Percentiles rank a stretch among this genome's conserved stretches.
These are phyloP conservation scores for Chlorella sp. DNA, from an alignment of 139 green algal genomes.

Conservation along the genomic window DNA sequence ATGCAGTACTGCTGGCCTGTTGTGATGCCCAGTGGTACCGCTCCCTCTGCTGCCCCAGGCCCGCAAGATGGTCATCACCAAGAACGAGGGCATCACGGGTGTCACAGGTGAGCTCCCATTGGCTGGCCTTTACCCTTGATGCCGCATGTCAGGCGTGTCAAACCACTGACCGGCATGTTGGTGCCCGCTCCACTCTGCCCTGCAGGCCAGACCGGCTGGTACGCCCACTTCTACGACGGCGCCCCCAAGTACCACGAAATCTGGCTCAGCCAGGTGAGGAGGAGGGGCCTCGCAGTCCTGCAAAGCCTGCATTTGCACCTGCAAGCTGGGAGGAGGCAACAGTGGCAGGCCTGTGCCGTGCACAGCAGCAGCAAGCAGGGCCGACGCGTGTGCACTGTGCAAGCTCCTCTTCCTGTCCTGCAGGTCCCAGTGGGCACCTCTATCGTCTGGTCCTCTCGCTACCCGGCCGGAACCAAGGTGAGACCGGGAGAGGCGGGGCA, in stretches of 20 bases:
- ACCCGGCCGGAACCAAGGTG: constrained; percentile 47
- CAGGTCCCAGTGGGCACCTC: constrained; percentile 44
- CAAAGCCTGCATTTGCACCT: too few species aligned
- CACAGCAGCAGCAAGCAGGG: too few species aligned
- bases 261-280: constrained; percentile 44
- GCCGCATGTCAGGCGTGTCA: not conserved
- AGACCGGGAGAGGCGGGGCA: not conserved
- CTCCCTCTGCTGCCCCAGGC: not conserved
- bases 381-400: too few species aligned
- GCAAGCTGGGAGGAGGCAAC: too few species aligned
- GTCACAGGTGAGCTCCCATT: constrained; percentile 42
- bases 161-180: too few species aligned
- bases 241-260: constrained; percentile 48
- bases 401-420: too few species aligned
- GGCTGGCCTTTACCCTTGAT: not conserved
- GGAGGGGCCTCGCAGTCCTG: too few species aligned
- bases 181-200: not conserved
- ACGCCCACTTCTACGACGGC: constrained; percentile 48
- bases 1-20: too few species aligned
- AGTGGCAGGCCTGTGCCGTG: too few species aligned
- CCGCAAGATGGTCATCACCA: constrained; percentile 58
- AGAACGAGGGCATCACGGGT: constrained; percentile 70
- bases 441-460: constrained; percentile 59
- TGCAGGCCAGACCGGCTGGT: constrained; percentile 62
- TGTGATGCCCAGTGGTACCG: too few species aligned